These are phyloP conservation scores for Solioccasus polychromus DNA, from an alignment of 768 basidiomycete genomes.

Conservation along the genomic window DNA sequence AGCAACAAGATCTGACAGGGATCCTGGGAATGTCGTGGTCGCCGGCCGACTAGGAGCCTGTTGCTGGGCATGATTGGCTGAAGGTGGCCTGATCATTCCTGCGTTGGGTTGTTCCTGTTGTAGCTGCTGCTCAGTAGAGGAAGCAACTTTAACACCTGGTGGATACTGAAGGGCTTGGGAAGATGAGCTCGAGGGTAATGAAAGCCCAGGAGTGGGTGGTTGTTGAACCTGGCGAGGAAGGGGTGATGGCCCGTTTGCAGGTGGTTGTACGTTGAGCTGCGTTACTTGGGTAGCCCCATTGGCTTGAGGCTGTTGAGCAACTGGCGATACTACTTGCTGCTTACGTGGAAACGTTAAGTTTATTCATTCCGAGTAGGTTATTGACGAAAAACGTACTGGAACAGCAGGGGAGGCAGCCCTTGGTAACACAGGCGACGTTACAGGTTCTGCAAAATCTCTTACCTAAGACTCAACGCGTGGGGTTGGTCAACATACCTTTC, in stretches of 20 bases:
- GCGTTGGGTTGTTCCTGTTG: slow-evolving; percentile 34
- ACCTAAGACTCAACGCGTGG: slow-evolving; percentile 21
- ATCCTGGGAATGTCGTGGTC: slow-evolving; percentile 68
- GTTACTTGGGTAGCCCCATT: slow-evolving; percentile 32
- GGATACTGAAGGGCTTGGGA: slow-evolving; percentile 54
- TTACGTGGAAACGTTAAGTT: slow-evolving; percentile 18
- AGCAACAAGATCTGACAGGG: slow-evolving; percentile 86
- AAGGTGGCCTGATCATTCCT: slow-evolving; percentile 52
- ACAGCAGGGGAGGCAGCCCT: slow-evolving; percentile 41
- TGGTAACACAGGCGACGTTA: slow-evolving; percentile 43
- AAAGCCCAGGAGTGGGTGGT: slow-evolving; percentile 27
- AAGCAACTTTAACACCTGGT: slow-evolving; percentile 62
- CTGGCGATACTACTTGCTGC: slow-evolving; percentile 38
- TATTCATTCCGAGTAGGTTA: slow-evolving; percentile 12
- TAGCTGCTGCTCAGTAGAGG: slow-evolving; percentile 40
- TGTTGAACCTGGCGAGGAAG: slow-evolving; percentile 50
- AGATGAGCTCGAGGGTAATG: slow-evolving; percentile 11
- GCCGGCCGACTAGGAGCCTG: slow-evolving; percentile 38
- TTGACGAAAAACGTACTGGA: slow-evolving; percentile 35
- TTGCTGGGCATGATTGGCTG: slow-evolving; percentile 48
- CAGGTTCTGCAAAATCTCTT: slow-evolving; percentile 37
- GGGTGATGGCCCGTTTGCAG: slow-evolving; percentile 43
- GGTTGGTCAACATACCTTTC: slow-evolving; percentile 43
- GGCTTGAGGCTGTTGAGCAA: slow-evolving; percentile 37
- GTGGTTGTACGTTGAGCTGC: slow-evolving; percentile 27